A percentile compares a stretch with the other conserved stretches of the same genome.
Evolutionary conservation across 345 rosid species (phyloP).

Genomic region (Pugionium cornutum): DNA sequence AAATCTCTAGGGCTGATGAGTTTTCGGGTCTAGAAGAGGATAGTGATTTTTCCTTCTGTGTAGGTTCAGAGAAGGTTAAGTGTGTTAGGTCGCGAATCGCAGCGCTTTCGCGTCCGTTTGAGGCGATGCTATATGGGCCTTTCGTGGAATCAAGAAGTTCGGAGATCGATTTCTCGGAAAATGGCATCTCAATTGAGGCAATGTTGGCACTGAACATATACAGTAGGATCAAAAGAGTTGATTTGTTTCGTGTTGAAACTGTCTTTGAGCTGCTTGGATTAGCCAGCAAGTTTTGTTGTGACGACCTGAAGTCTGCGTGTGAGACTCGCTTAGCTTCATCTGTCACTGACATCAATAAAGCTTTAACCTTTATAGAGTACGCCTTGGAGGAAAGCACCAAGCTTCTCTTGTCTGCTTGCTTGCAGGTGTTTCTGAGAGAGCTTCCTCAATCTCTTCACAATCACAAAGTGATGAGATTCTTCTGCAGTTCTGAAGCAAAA

Average conservation of each 20-base stretch:
- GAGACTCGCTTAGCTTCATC: constrained; percentile 74
- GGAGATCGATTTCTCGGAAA: constrained; percentile 62
- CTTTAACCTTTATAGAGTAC: constrained; percentile 64
- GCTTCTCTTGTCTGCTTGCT: constrained; percentile 82
- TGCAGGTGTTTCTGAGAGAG: constrained; percentile 75
- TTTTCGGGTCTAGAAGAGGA: constrained; percentile 47
- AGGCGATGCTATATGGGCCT: constrained; percentile 77
- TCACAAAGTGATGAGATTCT: constrained; percentile 54
- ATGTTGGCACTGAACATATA: constrained; percentile 75
- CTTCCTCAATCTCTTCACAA: constrained; percentile 60
- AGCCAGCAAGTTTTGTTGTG: constrained; percentile 86
- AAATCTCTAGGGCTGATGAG: constrained; percentile 33
- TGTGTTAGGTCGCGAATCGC: constrained; percentile 68
- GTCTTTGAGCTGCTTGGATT: constrained; percentile 75
- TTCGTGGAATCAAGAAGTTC: constrained; percentile 61
- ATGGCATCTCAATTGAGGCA: constrained; percentile 63
- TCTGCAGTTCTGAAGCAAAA: constrained; percentile 61
- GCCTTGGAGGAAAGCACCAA: constrained; percentile 71
- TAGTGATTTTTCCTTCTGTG: constrained; percentile 50
- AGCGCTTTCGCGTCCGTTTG: constrained; percentile 69
- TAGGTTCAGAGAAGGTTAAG: constrained; percentile 56
- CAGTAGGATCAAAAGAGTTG: constrained; percentile 65
- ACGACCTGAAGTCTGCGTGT: constrained; percentile 74
- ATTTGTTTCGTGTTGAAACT: constrained; percentile 54
- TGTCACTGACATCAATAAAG: constrained; percentile 55